Evolutionary conservation across 176 grass and related monocot species (phyloP).

Genomic region (Carex parvula): DNA sequence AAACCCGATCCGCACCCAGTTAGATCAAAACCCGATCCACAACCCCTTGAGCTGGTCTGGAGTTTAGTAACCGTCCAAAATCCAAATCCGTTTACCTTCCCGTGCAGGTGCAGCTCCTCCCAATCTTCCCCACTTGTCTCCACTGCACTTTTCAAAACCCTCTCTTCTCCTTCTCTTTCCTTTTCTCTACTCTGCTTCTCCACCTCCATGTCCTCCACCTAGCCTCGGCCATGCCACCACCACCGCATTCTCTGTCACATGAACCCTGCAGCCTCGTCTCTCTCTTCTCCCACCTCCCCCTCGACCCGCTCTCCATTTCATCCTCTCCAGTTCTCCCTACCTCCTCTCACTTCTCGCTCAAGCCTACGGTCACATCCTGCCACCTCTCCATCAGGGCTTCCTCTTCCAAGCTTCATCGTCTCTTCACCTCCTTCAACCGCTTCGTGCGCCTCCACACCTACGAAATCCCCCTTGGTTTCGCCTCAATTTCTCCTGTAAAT

Average conservation of each 20-base stretch:
- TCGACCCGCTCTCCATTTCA: conserved; percentile 24
- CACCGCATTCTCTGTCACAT: conserved; percentile 20
- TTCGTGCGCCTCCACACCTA: conserved; percentile 53
- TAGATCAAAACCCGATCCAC: not conserved
- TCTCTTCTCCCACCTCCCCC: conserved; percentile 38
- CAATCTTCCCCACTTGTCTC: not conserved
- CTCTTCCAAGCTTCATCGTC: conserved; percentile 41
- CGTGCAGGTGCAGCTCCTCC: conserved; percentile 44
- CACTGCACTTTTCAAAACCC: not conserved
- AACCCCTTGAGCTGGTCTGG: not conserved
- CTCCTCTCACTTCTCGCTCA: conserved; percentile 30
- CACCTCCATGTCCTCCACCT: not conserved
- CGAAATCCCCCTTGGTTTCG: conserved; percentile 66
- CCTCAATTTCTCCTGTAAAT: conserved; percentile 28
- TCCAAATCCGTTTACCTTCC: not conserved
- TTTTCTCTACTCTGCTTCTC: not conserved
- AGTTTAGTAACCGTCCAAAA: not conserved
- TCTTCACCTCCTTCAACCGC: conserved; percentile 15
- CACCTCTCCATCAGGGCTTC: not conserved
- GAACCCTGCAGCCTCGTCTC: conserved; percentile 28
- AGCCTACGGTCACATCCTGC: not conserved
- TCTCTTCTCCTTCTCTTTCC: not conserved
- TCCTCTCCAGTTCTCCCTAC: conserved; percentile 34
- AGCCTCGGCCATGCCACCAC: conserved; percentile 39
- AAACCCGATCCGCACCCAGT: not conserved